Base-by-base conservation (phyloP, 305 asterid genomes). In the Plantago coronopus region DNA sequence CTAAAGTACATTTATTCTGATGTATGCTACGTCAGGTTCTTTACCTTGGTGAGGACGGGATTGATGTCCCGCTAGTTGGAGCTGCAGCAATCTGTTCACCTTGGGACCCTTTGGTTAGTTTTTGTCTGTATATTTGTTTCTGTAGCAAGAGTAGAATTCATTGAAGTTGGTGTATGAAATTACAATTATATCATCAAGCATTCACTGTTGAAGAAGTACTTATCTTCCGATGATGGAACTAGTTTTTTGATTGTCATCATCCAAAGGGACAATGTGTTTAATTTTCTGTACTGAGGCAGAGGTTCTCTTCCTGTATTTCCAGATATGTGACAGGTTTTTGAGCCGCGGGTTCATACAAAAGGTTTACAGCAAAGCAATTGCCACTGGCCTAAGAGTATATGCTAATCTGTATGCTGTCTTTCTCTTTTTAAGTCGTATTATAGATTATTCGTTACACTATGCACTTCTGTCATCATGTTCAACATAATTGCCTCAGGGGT, bases 81-180 rank as follows among this genome's bases (percentile, higher is more conserved):
- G 96, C 97, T 69, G 97, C 94, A 66, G 86, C 98, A 62, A 76
- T 91, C 54, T 91, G 97, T 72, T 86, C 86, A 68, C 84, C 98
- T 61, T 91, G 98, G 98, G 98, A 88, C 83, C 93, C 84, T 78
- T 74, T 78, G 97, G 98, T 91, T 53, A 71, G 96, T 77, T 66
- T 48, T 61, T 23, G 7, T 50, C 50, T 9, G 20, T n/a, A 22
- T 22, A 51, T 21, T n/a, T 22, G 57, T 11, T 22, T 0, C 34
- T n/a, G n/a, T n/a, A n/a, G n/a, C n/a, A n/a, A n/a, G n/a, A n/a
- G n/a, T n/a, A n/a, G n/a, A n/a, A n/a, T n/a, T n/a, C n/a, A n/a
- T n/a, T n/a, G n/a, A n/a, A n/a, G 7, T 27, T 8, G 5, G 7
- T 27, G 34, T 27, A 27, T 25, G 29, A 25, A 25, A 25, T 25